phyloP scores from a whole-genome alignment of 2,329 filamentous ascomycete genomes.

The Venturia carpophila region DNA sequence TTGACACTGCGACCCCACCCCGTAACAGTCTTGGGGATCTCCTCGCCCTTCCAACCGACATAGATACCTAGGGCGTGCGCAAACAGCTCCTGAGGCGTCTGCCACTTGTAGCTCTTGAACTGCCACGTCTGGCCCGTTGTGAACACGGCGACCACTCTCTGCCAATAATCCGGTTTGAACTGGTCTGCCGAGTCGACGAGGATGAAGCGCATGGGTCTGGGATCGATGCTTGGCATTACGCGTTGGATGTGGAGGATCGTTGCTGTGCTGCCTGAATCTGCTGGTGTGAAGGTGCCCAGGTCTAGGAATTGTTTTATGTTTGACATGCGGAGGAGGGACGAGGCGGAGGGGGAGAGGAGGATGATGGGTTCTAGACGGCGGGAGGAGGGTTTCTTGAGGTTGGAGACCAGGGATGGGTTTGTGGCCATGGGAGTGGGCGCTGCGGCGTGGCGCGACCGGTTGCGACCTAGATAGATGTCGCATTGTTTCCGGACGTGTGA shows the following conservation, averaged over 20 bases:
- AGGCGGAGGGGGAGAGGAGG: slow-evolving; percentile 90
- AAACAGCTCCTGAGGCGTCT: slow-evolving; percentile 80
- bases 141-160: slow-evolving; percentile 88
- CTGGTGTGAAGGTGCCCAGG: slow-evolving; percentile 69
- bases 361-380: slow-evolving; percentile 76
- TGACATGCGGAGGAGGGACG: slow-evolving; percentile 85
- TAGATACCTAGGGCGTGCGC: slow-evolving; percentile 79
- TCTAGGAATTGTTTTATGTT: slow-evolving; percentile 95
- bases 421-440: slow-evolving; percentile 33
- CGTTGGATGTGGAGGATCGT: slow-evolving; percentile 85
- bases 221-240: slow-evolving; percentile 60
- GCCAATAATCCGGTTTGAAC: slow-evolving; percentile 98
- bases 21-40: slow-evolving; percentile 66
- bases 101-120: slow-evolving; percentile 98
- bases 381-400: slow-evolving; percentile 35
- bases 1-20: slow-evolving; percentile 81
- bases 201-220: slow-evolving; percentile 81
- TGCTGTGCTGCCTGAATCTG: slow-evolving; percentile 55
- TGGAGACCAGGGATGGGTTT: slow-evolving; percentile 32
- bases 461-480: slow-evolving; percentile 14
- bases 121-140: slow-evolving; percentile 98
- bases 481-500: slow-evolving; percentile 71
- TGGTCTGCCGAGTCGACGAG: slow-evolving; percentile 87
- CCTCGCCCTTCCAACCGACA: slow-evolving; percentile 84
- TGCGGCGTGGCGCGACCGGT: slow-evolving; percentile 36